Evolutionary conservation across 176 grass and related monocot genomes (phyloP).

Genomic region (Pontederia crassipes): DNA sequence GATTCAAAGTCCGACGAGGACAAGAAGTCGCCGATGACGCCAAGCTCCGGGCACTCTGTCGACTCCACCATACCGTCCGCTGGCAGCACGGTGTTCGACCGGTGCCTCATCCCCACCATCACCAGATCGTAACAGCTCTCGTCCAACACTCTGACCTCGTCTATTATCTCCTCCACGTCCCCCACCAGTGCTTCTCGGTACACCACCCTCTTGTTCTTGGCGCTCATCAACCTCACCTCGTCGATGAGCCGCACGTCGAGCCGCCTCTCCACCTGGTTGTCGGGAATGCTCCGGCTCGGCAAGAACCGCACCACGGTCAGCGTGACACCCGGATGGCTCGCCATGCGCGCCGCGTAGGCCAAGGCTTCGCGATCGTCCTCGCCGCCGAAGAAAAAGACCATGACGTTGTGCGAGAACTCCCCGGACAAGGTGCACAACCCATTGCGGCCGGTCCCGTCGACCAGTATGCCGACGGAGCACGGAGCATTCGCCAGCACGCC

Average conservation of each 20-base stretch:
- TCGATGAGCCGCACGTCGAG: slow-evolving; percentile 52
- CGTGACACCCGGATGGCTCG: slow-evolving; percentile 43
- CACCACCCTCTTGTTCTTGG: slow-evolving; percentile 35
- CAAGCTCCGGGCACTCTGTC: slow-evolving; percentile 30
- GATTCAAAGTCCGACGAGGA: slow-evolving; percentile 23
- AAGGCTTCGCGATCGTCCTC: slow-evolving; percentile 77
- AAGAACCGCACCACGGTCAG: slow-evolving; percentile 52
- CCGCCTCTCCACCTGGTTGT: slow-evolving; percentile 40
- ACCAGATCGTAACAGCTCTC: slow-evolving; percentile 59
- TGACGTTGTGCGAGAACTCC: slow-evolving; percentile 19
- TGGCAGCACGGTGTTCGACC: slow-evolving; percentile 50
- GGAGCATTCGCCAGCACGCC: slow-evolving; percentile 51
- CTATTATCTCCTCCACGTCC: slow-evolving; percentile 63
- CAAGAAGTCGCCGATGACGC: slow-evolving; percentile 34
- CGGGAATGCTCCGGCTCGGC: slow-evolving; percentile 35
- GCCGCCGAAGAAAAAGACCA: slow-evolving; percentile 71
- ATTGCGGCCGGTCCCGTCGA: slow-evolving; percentile 37
- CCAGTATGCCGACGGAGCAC: slow-evolving; percentile 71
- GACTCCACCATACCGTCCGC: slow-evolving; percentile 30
- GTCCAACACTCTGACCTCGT: slow-evolving; percentile 35
- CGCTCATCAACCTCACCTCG: slow-evolving; percentile 38
- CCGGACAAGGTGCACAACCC: slow-evolving; percentile 9
- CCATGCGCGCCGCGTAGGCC: slow-evolving; percentile 58
- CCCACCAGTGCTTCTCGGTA: slow-evolving; percentile 51
- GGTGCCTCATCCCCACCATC: slow-evolving; percentile 62